phyloP scores from a whole-genome alignment of 2,329 filamentous ascomycete genomes.

The Anisogramma anomala region DNA sequence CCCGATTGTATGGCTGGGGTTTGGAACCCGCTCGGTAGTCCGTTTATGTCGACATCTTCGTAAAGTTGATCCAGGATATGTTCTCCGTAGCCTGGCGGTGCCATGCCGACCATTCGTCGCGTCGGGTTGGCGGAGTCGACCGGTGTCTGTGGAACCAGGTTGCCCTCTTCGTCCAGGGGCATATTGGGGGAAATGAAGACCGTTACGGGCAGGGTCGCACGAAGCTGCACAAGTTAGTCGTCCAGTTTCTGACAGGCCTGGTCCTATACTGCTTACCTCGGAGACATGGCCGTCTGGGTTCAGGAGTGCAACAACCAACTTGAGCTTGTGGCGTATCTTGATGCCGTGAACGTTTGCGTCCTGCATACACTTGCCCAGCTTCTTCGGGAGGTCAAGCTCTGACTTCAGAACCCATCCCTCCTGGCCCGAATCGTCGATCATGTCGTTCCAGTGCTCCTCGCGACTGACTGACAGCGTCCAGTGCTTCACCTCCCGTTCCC shows the following conservation, averaged over 20 bases:
- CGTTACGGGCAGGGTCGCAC: slow-evolving; percentile 79
- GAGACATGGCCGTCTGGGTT: slow-evolving; percentile 94
- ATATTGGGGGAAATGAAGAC: slow-evolving; percentile 95
- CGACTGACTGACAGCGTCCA: slow-evolving; percentile 46
- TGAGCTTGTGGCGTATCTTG: slow-evolving; percentile 85
- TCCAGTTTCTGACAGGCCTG: background rate
- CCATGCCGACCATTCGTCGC: slow-evolving; percentile 50
- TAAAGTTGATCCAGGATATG: slow-evolving; percentile 86
- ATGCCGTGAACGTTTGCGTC: slow-evolving; percentile 82
- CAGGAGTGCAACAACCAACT: slow-evolving; percentile 78
- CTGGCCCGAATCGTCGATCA: slow-evolving; percentile 56
- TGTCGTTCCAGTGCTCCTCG: slow-evolving; percentile 55
- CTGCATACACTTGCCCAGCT: slow-evolving; percentile 72
- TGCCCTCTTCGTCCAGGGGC: slow-evolving; percentile 76
- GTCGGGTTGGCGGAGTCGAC: slow-evolving; percentile 34
- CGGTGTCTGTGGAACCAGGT: slow-evolving; percentile 54
- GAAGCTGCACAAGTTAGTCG: slow-evolving; percentile 42
- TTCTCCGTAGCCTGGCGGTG: slow-evolving; percentile 86
- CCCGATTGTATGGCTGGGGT: slow-evolving; percentile 60
- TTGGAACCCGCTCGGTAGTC: slow-evolving; percentile 45
- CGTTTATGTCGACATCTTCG: slow-evolving; percentile 68
- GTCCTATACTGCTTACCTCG: slow-evolving; percentile 45
- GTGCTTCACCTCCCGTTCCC: slow-evolving; percentile 49
- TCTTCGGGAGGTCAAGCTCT: slow-evolving; percentile 63
- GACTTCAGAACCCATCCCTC: slow-evolving; percentile 54